These are phyloP conservation scores for Cutaneotrichosporon sp. DNA, from an alignment of 1,284 basidiomycete species.

Conservation along the genomic window DNA sequence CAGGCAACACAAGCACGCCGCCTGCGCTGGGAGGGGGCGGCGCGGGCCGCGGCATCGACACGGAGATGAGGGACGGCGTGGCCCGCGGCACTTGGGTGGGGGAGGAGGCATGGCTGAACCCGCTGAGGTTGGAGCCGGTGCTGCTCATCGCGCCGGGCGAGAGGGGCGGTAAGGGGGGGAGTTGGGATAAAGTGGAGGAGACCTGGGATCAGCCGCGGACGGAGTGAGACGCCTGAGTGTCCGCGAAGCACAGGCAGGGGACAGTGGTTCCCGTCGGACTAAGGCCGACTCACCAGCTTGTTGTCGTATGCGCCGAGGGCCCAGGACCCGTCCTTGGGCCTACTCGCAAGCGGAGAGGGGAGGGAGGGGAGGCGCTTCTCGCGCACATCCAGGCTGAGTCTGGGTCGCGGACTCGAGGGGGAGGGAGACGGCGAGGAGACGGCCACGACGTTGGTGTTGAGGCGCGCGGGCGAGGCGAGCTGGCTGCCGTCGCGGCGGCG, in stretches of 20 bases:
- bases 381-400: conserved; percentile 16
- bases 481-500: not conserved
- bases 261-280: no score
- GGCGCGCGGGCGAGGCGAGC: not conserved
- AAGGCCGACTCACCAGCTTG: conserved; percentile 47
- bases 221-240: no score
- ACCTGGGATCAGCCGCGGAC: conserved; percentile 40
- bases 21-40: conserved; percentile 20
- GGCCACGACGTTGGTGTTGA: conserved; percentile 4
- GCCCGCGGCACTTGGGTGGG: not conserved
- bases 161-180: conserved; percentile 43
- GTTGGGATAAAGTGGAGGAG: conserved; percentile 47
- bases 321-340: conserved; percentile 23
- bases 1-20: conserved; percentile 40
- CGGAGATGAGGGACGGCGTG: not conserved
- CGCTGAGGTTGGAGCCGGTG: conserved; percentile 20
- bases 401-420: conserved; percentile 1
- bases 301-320: conserved; percentile 48
- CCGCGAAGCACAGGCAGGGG: not conserved
- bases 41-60: conserved; percentile 14
- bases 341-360: conserved; percentile 4
- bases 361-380: conserved; percentile 24
- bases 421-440: not conserved
- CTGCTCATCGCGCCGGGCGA: conserved; percentile 32
- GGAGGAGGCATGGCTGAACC: conserved; percentile 8